phyloP scores from a whole-genome alignment of 2,329 filamentous ascomycete genomes.

The Geosmithia putterillii region DNA sequence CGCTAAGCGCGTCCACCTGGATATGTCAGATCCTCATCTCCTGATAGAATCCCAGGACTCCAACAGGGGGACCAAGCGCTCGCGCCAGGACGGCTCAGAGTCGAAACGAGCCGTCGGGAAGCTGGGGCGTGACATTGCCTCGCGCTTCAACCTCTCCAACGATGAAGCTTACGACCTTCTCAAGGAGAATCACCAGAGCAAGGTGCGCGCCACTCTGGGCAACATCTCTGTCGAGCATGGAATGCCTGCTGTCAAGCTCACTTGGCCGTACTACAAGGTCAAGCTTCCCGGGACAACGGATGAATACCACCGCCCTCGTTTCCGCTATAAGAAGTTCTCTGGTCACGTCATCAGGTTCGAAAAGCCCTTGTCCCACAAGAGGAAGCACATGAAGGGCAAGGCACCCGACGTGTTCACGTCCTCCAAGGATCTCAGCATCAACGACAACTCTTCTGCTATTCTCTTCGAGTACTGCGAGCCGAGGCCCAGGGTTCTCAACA shows the following conservation, averaged over 20 bases:
- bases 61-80: slow-evolving; percentile 49
- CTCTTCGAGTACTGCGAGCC: slow-evolving; percentile 95
- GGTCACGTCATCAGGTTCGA: slow-evolving; percentile 60
- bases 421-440: slow-evolving; percentile 73
- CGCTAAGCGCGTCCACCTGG: slow-evolving; percentile 68
- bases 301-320: slow-evolving; percentile 72
- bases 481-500: slow-evolving; percentile 80
- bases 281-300: slow-evolving; percentile 63
- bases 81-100: slow-evolving; percentile 35
- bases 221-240: slow-evolving; percentile 92
- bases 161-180: slow-evolving; percentile 91
- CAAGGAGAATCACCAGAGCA: slow-evolving; percentile 94
- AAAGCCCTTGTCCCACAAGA: slow-evolving; percentile 61
- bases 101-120: slow-evolving; percentile 57
- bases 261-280: slow-evolving; percentile 93
- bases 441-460: slow-evolving; percentile 78
- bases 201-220: slow-evolving; percentile 83
- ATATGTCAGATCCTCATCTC: slow-evolving; percentile 79
- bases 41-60: slow-evolving; percentile 68
- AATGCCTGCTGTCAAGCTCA: slow-evolving; percentile 78
- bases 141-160: slow-evolving; percentile 91
- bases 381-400: slow-evolving; percentile 72
- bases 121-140: slow-evolving; percentile 58
- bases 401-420: slow-evolving; percentile 67
- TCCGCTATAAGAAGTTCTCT: slow-evolving; percentile 58